phyloP scores from a whole-genome alignment of 1,139 yeast genomes.

The Candida tropicalis region DNA sequence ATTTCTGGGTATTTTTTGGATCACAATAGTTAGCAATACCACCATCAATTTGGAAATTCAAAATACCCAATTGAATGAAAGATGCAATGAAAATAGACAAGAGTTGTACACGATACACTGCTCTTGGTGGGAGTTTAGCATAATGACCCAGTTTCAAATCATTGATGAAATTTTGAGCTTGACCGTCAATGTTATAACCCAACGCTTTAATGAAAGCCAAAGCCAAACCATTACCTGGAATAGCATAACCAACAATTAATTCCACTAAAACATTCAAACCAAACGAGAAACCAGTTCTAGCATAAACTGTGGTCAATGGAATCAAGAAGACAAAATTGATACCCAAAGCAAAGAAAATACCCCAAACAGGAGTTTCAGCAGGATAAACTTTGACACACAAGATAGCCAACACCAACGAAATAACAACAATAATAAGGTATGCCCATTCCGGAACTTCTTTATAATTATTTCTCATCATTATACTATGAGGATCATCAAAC shows the following conservation, averaged over 20 bases:
- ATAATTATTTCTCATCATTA: slow-evolving; percentile 56
- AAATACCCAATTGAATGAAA: slow-evolving; percentile 53
- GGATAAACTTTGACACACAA: slow-evolving; percentile 49
- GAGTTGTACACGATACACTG: slow-evolving; percentile 61
- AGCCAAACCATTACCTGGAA: slow-evolving; percentile 65
- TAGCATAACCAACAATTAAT: slow-evolving; percentile 60
- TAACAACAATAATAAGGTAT: slow-evolving; percentile 49
- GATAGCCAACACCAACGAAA: slow-evolving; percentile 53
- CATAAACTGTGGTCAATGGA: slow-evolving; percentile 49
- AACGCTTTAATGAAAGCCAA: slow-evolving; percentile 58
- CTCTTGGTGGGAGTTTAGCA: slow-evolving; percentile 62
- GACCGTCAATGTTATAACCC: slow-evolving; percentile 60
- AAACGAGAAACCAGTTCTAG: slow-evolving; percentile 53
- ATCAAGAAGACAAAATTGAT: slow-evolving; percentile 57
- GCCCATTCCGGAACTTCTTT: slow-evolving; percentile 68
- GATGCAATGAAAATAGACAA: slow-evolving; percentile 43
- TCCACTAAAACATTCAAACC: slow-evolving; percentile 62
- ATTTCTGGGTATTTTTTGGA: slow-evolving; percentile 40
- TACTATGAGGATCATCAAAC: slow-evolving; percentile 54
- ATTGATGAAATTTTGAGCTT: slow-evolving; percentile 55
- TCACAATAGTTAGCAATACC: slow-evolving; percentile 46
- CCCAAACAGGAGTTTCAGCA: slow-evolving; percentile 58
- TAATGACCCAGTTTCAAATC: slow-evolving; percentile 64
- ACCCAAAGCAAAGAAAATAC: slow-evolving; percentile 57
- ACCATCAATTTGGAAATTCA: slow-evolving; percentile 56